phyloP scores from a whole-genome alignment of 106 monocot genomes.

The Ottelia alismoides region DNA sequence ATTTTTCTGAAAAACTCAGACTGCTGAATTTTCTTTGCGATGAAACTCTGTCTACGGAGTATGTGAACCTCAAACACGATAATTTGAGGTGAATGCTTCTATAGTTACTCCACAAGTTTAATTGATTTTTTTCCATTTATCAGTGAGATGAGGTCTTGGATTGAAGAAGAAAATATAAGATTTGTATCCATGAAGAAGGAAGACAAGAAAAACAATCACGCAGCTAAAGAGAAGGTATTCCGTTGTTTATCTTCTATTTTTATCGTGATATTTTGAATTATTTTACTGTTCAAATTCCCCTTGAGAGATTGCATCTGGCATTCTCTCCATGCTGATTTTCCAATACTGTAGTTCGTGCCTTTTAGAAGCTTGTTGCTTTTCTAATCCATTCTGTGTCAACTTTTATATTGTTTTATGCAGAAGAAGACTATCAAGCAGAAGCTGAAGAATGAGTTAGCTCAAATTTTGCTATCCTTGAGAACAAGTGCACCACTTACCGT shows the following conservation, averaged over 20 bases:
- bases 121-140: constrained; percentile 1
- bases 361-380: background rate
- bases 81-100: background rate
- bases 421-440: constrained; percentile 49
- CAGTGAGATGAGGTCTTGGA: constrained; percentile 45
- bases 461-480: constrained; percentile 29
- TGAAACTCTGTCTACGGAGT: constrained; percentile 48
- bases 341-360: no score
- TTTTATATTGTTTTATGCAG: constrained; percentile 14
- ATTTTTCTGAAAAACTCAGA: constrained; percentile 11
- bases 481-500: constrained; percentile 21
- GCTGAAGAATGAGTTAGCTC: constrained; percentile 38
- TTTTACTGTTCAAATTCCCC: background rate
- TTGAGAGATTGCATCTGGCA: no score
- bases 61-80: constrained; percentile 8
- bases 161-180: constrained; percentile 34
- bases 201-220: constrained; percentile 18
- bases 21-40: constrained; percentile 80
- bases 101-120: no score
- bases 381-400: background rate
- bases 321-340: no score
- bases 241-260: no score
- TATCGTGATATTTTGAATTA: no score
- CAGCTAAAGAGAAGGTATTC: constrained; percentile 49
- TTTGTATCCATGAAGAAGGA: constrained; percentile 36